phyloP scores from a whole-genome alignment of 176 grass and related monocot genomes.

The Pharus latifolius region DNA sequence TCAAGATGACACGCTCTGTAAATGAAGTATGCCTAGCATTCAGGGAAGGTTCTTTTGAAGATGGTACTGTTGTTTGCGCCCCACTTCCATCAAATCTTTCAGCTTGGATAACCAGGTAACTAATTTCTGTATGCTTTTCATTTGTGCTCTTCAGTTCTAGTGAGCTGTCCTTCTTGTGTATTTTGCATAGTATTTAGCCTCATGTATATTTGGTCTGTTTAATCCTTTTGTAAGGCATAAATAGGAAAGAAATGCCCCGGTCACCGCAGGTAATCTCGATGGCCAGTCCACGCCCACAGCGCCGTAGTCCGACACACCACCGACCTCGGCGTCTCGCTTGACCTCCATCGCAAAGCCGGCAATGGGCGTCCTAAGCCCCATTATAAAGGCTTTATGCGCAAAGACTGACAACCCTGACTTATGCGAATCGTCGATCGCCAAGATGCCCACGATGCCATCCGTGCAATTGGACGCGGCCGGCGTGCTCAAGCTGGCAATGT shows the following conservation, averaged over 20 bases:
- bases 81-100: constrained; percentile 58
- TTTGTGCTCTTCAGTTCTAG: too few species aligned
- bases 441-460: not conserved
- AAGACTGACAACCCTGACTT: constrained; percentile 4
- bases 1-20: not conserved
- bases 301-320: too few species aligned
- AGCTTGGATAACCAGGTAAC: constrained; percentile 66
- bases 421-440: constrained; percentile 29
- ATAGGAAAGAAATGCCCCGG: too few species aligned
- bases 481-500: constrained; percentile 33
- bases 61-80: constrained; percentile 71
- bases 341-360: not conserved
- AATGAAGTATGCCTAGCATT: constrained; percentile 49
- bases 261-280: too few species aligned
- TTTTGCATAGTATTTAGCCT: too few species aligned
- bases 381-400: constrained; percentile 18
- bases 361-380: not conserved
- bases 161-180: too few species aligned
- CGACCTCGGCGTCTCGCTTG: not conserved
- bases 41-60: constrained; percentile 84
- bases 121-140: not conserved
- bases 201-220: too few species aligned
- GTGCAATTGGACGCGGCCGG: not conserved
- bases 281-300: too few species aligned
- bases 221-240: too few species aligned